Evolutionary conservation across 306 rosid genomes (phyloP).

Genomic region (Vigna reflexopilosa): DNA sequence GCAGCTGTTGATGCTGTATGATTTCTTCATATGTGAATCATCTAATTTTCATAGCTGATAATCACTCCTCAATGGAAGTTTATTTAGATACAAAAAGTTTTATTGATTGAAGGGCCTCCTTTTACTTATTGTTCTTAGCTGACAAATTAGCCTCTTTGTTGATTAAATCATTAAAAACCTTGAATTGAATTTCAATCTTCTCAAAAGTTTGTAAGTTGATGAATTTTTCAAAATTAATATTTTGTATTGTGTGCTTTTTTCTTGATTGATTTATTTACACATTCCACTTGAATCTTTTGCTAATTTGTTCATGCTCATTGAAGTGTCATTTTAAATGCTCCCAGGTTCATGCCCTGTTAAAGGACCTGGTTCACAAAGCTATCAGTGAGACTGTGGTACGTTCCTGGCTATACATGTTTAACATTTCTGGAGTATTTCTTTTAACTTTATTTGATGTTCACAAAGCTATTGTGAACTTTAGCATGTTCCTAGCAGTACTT

Average conservation of each 20-base stretch:
- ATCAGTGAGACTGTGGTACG: constrained; percentile 83
- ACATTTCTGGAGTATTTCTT: constrained; percentile 29
- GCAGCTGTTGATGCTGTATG: constrained; percentile 94
- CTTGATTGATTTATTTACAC: constrained; percentile 12
- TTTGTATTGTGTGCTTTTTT: constrained; percentile 19
- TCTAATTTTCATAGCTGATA: background rate
- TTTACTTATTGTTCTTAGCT: constrained; percentile 20
- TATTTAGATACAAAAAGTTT: background rate
- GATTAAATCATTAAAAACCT: background rate
- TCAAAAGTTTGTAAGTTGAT: background rate
- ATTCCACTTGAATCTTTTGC: background rate
- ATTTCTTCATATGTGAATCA: constrained; percentile 30
- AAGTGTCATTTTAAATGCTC: constrained; percentile 40
- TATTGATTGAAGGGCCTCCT: constrained; percentile 23
- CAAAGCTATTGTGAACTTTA: constrained; percentile 77
- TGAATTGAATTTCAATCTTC: background rate
- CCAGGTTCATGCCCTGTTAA: constrained; percentile 84
- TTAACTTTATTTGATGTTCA: constrained; percentile 50
- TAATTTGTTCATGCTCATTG: constrained; percentile 31
- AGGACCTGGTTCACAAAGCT: constrained; percentile 92
- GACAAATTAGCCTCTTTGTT: constrained; percentile 15
- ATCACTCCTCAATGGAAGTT: constrained; percentile 20
- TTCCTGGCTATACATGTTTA: constrained; percentile 35
- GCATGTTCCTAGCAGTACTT: constrained; percentile 51
- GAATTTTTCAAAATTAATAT: constrained; percentile 1